Conservation (phyloP, 2,329 filamentous ascomycete genomes). For the Aspergillus texensis region DNA sequence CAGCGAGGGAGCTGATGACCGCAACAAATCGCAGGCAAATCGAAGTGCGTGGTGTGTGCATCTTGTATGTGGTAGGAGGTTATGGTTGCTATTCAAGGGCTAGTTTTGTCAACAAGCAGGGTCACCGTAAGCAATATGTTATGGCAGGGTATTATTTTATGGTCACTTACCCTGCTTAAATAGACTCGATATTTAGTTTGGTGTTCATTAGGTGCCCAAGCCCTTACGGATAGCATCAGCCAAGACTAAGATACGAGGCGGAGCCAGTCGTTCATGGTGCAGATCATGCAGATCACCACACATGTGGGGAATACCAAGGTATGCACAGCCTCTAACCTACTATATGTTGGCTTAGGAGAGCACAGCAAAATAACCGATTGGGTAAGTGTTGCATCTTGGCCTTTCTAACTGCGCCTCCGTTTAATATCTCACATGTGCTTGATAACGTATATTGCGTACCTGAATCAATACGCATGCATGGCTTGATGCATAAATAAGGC, state of each 20-base stretch:
- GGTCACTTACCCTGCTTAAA: background rate
- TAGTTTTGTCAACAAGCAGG: background rate
- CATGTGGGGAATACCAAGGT: background rate
- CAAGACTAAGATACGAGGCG: background rate
- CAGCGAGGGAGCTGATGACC: constrained; percentile 7
- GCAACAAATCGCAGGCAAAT: constrained; percentile 7
- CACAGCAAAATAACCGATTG: background rate
- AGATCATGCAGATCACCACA: background rate
- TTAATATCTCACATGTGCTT: background rate
- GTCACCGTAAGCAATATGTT: background rate
- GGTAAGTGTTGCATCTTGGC: background rate
- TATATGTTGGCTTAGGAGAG: no score
- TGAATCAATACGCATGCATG: background rate
- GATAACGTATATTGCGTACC: background rate
- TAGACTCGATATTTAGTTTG: background rate
- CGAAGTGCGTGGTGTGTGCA: background rate
- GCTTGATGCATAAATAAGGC: background rate
- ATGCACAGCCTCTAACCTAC: background rate
- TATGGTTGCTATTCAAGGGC: background rate
- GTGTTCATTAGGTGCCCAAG: background rate
- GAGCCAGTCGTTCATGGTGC: background rate
- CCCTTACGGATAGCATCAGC: background rate
- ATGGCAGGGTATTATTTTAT: background rate
- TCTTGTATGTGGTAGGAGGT: background rate
- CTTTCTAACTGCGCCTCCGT: background rate